Base-by-base conservation (phyloP, 805 yeast species). In the Candida oleophila region DNA sequence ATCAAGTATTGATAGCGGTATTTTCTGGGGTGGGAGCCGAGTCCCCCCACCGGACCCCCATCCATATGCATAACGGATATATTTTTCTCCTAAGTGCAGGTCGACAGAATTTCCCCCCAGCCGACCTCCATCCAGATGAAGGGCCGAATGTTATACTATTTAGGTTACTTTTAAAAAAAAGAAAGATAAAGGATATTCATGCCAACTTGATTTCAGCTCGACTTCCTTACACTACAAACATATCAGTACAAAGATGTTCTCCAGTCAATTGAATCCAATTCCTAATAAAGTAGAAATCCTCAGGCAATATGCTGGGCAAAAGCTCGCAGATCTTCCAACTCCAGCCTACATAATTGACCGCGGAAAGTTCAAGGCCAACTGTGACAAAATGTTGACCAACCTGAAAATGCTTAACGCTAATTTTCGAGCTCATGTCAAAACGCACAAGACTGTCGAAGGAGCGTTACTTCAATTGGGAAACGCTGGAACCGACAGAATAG, bases 351-450 rank as follows among this genome's bases (percentile, higher is more conserved):
- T 82, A 3, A 73, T 84, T 22, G 75, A 80, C 50, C 54, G 68
- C 39, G 45, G 54, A 1, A 60, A 60, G 15, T 74, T 81, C 52
- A 53, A 64, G 30, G 46, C 45, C 15, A 83, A 83, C 56, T 73
- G 82, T 51, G 64, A 63, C 9, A 61, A 60, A 25, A 81, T 83
- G 87, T 67, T 80, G 8, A 54, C 56, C 3, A 72, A 71, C 46
- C 78, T 82, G 0, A 43, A 50, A 1, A 57, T 59, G 1, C 55
- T 82, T 22, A 49, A 55, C 2, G 69, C 71, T 4, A 68, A 62
- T 16, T 85, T 86, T 59, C 70, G 95, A 49, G 84, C 87, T 3
- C 90, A 86, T 59, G 81, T 87, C 19, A 87, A 87, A 62, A 87
- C 94, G 0, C 90, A 85, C 60, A 87, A 87, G 60, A 76, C 87